phyloP scores from a whole-genome alignment of 441 rosid genomes.

The Iberis amara region DNA sequence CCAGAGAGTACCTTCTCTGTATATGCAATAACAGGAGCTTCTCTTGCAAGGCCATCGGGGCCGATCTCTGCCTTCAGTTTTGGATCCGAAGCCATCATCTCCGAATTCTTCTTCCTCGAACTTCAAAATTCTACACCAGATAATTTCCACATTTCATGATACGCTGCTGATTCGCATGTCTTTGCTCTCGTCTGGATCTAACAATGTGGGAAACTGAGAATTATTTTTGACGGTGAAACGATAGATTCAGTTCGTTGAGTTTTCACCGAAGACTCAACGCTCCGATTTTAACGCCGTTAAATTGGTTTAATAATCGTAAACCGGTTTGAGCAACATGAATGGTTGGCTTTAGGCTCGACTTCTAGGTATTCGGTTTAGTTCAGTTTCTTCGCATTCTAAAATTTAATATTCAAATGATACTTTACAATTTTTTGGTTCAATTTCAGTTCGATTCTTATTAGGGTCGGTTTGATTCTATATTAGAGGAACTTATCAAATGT shows the following conservation, averaged over 20 bases:
- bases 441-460: no score
- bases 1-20: slow-evolving; percentile 58
- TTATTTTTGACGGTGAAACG: slow-evolving; percentile 18
- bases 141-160: not conserved
- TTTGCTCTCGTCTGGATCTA: slow-evolving; percentile 21
- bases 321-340: no score
- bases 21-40: slow-evolving; percentile 79
- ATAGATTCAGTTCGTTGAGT: slow-evolving; percentile 13
- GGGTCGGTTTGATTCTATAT: no score
- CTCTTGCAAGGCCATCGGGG: slow-evolving; percentile 76
- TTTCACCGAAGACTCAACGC: slow-evolving; percentile 5
- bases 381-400: no score
- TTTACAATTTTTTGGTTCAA: no score
- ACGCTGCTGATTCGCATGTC: slow-evolving; percentile 25
- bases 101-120: slow-evolving; percentile 3
- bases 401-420: no score
- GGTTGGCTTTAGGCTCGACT: slow-evolving; percentile 15
- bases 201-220: slow-evolving; percentile 20
- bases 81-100: slow-evolving; percentile 52
- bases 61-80: slow-evolving; percentile 72
- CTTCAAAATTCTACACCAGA: not conserved
- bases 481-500: no score
- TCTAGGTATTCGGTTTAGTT: no score
- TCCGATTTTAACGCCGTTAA: slow-evolving; percentile 22
- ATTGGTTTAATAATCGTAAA: not conserved